Percentiles rank a stretch among this genome's conserved stretches.
phyloP scores from a whole-genome alignment of 1,139 yeast species.

The Blastobotrys ciferrii region DNA sequence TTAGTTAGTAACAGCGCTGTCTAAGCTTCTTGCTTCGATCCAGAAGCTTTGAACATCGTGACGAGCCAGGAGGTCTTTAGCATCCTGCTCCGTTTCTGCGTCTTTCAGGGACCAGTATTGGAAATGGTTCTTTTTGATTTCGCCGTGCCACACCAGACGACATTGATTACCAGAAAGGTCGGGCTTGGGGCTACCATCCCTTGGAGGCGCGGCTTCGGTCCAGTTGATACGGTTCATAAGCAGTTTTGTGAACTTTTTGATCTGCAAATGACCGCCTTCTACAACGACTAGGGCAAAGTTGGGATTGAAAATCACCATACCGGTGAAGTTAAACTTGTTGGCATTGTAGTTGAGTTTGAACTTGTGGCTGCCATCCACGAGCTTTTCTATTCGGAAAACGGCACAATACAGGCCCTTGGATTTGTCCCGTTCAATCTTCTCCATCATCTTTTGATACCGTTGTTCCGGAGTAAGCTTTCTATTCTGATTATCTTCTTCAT shows the following conservation, averaged over 20 bases:
- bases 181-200: slow-evolving; percentile 20
- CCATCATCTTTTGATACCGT: slow-evolving; percentile 44
- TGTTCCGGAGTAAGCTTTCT: slow-evolving; percentile 64
- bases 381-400: slow-evolving; percentile 55
- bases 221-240: slow-evolving; percentile 66
- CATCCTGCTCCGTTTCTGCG: slow-evolving; percentile 53
- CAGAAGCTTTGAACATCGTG: slow-evolving; percentile 61
- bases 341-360: slow-evolving; percentile 81
- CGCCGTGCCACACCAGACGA: slow-evolving; percentile 73
- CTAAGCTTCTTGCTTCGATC: slow-evolving; percentile 34
- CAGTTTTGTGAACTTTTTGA: slow-evolving; percentile 61
- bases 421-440: slow-evolving; percentile 50
- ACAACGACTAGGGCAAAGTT: slow-evolving; percentile 61
- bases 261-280: slow-evolving; percentile 66
- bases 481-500: slow-evolving; percentile 57
- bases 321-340: slow-evolving; percentile 62
- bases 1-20: not conserved
- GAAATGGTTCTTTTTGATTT: slow-evolving; percentile 52
- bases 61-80: slow-evolving; percentile 48
- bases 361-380: slow-evolving; percentile 63
- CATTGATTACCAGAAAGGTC: slow-evolving; percentile 53
- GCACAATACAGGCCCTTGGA: slow-evolving; percentile 56
- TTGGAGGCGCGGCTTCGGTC: slow-evolving; percentile 49
- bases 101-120: slow-evolving; percentile 60
- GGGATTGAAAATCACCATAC: slow-evolving; percentile 48